Conservation (phyloP, 2,329 filamentous ascomycete species). For the Chaetomiaceae sp. region DNA sequence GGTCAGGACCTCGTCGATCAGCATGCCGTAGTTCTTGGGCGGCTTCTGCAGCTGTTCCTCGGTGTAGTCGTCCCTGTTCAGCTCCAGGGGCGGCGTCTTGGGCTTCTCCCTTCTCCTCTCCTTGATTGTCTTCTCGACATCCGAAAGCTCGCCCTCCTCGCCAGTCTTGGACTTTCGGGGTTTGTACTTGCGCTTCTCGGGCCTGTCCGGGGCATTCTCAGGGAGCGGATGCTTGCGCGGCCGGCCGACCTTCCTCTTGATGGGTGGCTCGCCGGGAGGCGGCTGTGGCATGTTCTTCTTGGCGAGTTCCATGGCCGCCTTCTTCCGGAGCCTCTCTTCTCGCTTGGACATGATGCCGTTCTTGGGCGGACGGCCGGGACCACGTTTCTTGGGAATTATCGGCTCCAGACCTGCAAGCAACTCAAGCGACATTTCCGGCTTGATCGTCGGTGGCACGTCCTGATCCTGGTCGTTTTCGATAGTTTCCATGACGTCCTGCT, state of each 20-base stretch:
- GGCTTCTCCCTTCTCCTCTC: conserved; percentile 60
- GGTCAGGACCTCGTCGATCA: conserved; percentile 56
- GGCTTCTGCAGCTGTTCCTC: conserved; percentile 56
- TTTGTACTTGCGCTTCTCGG: conserved; percentile 63
- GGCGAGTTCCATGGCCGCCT: conserved; percentile 47
- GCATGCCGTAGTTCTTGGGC: conserved; percentile 57
- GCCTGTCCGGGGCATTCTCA: conserved; percentile 48
- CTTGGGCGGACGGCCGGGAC: conserved; percentile 76
- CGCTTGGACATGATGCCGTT: conserved; percentile 80
- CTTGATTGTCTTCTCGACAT: conserved; percentile 47
- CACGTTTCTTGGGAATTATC: conserved; percentile 58
- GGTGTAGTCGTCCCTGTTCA: conserved; percentile 51
- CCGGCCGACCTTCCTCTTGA: conserved; percentile 61
- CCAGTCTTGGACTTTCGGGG: conserved; percentile 44
- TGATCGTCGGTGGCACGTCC: conserved; percentile 10
- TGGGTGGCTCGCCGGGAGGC: conserved; percentile 44
- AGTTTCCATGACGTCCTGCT: conserved; percentile 31
- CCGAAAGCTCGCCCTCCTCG: conserved; percentile 52
- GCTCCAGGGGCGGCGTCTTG: conserved; percentile 56
- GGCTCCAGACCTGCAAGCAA: conserved; percentile 30
- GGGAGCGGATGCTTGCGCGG: conserved; percentile 59
- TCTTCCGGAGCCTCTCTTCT: conserved; percentile 61
- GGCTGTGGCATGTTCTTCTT: conserved; percentile 48
- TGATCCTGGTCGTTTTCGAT: conserved; percentile 29
- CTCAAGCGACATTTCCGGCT: conserved; percentile 26